These are phyloP conservation scores for Clitoria ternatea DNA, from an alignment of 306 rosid species.

Conservation along the genomic window DNA sequence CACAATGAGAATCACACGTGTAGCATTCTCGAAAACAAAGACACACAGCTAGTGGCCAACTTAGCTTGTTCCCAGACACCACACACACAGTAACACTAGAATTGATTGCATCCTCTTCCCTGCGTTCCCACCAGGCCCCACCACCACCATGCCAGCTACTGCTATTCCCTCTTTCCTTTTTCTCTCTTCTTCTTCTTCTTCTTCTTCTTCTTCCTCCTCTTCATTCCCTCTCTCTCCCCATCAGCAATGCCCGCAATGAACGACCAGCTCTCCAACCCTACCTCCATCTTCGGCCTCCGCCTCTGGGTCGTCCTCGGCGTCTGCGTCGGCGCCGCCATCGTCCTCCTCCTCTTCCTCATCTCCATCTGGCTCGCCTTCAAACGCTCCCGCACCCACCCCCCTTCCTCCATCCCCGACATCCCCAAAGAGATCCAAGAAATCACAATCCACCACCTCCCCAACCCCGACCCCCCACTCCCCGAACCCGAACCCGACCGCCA, in stretches of 20 bases:
- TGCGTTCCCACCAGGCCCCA: slow-evolving; percentile 34
- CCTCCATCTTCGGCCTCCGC: slow-evolving; percentile 76
- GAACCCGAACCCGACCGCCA: slow-evolving; percentile 2
- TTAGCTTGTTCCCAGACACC: neutral
- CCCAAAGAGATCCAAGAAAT: slow-evolving; percentile 82
- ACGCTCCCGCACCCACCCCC: slow-evolving; percentile 51
- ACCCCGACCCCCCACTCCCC: slow-evolving; percentile 16
- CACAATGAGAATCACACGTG: neutral
- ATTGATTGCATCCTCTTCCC: neutral
- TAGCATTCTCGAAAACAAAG: neutral
- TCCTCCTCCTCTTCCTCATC: slow-evolving; percentile 61
- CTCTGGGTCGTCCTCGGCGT: slow-evolving; percentile 73
- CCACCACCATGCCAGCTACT: slow-evolving; percentile 82
- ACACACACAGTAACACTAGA: neutral
- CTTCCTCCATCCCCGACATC: slow-evolving; percentile 53
- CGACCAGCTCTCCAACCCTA: slow-evolving; percentile 69
- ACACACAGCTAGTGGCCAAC: too few relatives aligned
- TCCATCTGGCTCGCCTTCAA: slow-evolving; percentile 61
- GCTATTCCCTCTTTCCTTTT: neutral
- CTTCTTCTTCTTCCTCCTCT: too few relatives aligned
- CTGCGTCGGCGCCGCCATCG: slow-evolving; percentile 65
- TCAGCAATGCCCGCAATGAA: slow-evolving; percentile 48
- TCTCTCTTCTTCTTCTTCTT: neutral
- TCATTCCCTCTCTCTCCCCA: too few relatives aligned
- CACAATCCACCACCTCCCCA: slow-evolving; percentile 34